Base-by-base conservation (phyloP, 352 stramenopile species). In the Poterioochromonas sp. region DNA sequence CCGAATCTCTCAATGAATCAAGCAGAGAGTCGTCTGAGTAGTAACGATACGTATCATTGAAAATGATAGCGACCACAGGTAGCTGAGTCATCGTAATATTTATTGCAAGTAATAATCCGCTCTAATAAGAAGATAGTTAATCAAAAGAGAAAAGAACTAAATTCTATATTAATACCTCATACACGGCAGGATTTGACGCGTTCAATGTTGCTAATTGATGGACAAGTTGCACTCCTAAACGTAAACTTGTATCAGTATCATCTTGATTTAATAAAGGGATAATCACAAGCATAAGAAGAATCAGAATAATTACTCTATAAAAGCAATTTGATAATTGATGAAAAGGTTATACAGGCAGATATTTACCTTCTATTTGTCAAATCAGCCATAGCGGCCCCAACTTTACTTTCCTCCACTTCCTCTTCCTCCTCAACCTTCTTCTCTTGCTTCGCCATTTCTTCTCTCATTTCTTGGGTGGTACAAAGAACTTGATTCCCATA, bases 371-470 rank as follows among this genome's bases (percentile, higher is more conserved):
- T 82, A 8, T 90, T 96, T 22, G 90, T 97, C 70, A 92, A 90
- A 79, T 96, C 91, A 0, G 90, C 93, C 79, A 97, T 83, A 63
- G 94, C 90, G 71, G 93, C 92, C 68, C 92, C 91, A 47, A 97
- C 91, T 79, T 95, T 78, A 78, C 76, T 83, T 87, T 81, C 85
- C 77, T 91, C 87, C 37, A n/a, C 34, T 0, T 80, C 76, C 0
- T 90, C 87, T 3, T 77, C 82, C 32, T 85, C 85, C 74, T 12
- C 32, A 41, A 8, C 15, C 32, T 92, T 89, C 83, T 88, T 91
- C 47, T 90, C 35, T 5, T 77, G 43, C 81, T 90, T 90, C 44
- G 91, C 83, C 0, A 91, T 88, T 1, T 87, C 87, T 18, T 90
- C 40, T 51, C 91, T 91, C 8, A 88, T 87, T 12, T 92, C 80